Evolutionary conservation across 305 asterid species (phyloP), one percentile per base, ranked within the genome.

Genomic region (Ajuga reptans): DNA sequence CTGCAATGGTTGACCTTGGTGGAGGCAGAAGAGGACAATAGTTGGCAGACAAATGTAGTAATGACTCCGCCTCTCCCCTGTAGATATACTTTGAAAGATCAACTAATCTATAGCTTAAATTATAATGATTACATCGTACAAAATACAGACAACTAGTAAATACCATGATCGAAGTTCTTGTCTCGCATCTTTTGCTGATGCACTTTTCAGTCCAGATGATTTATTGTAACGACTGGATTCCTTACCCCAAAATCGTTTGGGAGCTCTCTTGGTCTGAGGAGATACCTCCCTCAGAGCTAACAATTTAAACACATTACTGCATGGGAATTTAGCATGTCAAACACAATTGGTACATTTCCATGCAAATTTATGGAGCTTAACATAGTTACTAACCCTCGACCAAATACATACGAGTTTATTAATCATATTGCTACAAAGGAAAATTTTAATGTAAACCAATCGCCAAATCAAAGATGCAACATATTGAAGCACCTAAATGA

Each of bases 1-100:
- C 96, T 14, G 99, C 99, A 68, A 93, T 90, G 59, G 97, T 93
- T 34, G 99, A 90, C 83, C 96, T 87, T 7, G 99, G 99, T 54
- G 97, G 95, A 77, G 97, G 99, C 47, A 75, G 57, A 18, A 93
- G 77, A 55, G 95, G 91, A 71, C 99, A 90, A 74, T 93, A 93
- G 62, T 84, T 85, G 57, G 97, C 95, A 55, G 86, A 77, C 79
- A 93, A 78, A 83, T 84, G 88, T 16, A 81, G 88, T 71, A 93
- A 73, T 24, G 99, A 93, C 79, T 87, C 89, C 15, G 97, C 91
- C 84, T 93, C 99, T 51, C 75, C 97, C 99, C 99, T 93, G 84
- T 47, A 63, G 54, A 63, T 41, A 58, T 31, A 46, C 14, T 53
- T 65, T 21, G 21, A 50, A 39, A 39, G 24, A 55, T 54, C 36